Evolutionary conservation across 129 eudicot species (phyloP).

Genomic region (Silybum marianum): DNA sequence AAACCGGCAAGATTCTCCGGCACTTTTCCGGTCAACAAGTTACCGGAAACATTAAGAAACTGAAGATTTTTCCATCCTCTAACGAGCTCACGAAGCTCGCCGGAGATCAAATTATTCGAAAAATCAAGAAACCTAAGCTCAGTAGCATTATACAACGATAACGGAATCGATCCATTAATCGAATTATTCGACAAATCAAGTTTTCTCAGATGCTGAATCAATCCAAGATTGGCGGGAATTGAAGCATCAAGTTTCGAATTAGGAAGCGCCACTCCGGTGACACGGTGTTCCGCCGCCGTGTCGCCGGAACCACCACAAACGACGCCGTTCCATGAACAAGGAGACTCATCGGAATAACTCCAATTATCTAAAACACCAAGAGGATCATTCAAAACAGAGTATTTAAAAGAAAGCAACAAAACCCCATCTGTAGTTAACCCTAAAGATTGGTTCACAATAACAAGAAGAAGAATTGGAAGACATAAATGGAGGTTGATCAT

Average conservation of each 20-base stretch:
- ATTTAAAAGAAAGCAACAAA: slow-evolving; percentile 68
- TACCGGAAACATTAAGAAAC: slow-evolving; percentile 60
- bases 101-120: slow-evolving; percentile 76
- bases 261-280: slow-evolving; percentile 68
- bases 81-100: slow-evolving; percentile 57
- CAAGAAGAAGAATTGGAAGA: slow-evolving; percentile 20
- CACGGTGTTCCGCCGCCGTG: slow-evolving; percentile 39
- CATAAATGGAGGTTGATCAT: slow-evolving; percentile 44
- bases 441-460: slow-evolving; percentile 28
- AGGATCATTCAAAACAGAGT: slow-evolving; percentile 64
- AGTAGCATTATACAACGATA: slow-evolving; percentile 45
- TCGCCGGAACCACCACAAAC: slow-evolving; percentile 40
- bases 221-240: slow-evolving; percentile 70
- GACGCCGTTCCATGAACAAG: slow-evolving; percentile 87
- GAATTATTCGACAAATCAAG: slow-evolving; percentile 82
- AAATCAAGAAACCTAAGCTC: slow-evolving; percentile 58
- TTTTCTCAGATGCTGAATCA: slow-evolving; percentile 44
- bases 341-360: slow-evolving; percentile 56
- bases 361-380: slow-evolving; percentile 60
- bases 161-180: slow-evolving; percentile 79
- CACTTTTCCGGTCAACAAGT: slow-evolving; percentile 57
- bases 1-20: slow-evolving; percentile 50
- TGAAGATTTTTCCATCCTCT: slow-evolving; percentile 46
- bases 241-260: slow-evolving; percentile 60
- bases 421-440: slow-evolving; percentile 70